Base-by-base conservation (phyloP, 108 stramenopile species). In the Pseudonitzschia delicatissima region DNA sequence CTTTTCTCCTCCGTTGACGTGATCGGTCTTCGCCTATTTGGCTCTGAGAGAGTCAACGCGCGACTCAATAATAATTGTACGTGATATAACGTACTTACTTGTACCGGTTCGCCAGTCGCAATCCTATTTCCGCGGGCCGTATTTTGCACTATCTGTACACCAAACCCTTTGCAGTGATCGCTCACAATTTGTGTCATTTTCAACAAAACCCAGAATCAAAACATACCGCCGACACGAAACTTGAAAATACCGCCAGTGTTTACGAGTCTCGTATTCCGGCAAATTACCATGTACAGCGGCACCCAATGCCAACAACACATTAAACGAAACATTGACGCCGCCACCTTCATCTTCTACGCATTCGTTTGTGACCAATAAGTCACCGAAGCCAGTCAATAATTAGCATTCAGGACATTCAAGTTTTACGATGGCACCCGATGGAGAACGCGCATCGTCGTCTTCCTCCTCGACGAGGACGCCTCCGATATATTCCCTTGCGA, bases 191-290 rank as follows among this genome's bases (percentile, higher is more conserved):
- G 15, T 15, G 15, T 0, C 40, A 39, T 49, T 9, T 49, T 17
- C n/a, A 49, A 17, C 0, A 49, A 49, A 49, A 20, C n/a, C n/a
- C 48, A 49, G n/a, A 49, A 49, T 49, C 48, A 49, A 49, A 49
- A 49, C 48, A 49, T 49, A 49, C 48, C 48, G 21, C 48, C 48
- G 48, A 49, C 48, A 23, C 48, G 48, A 49, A 11, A 39, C 11
- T 39, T 8, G 37, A 11, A 39, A 39, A 39, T 6, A 39, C 37
- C 11, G 6, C 37, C 6, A 39, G 37, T n/a, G n/a, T n/a, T n/a
- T n/a, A 39, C 37, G 11, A 39, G 37, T 39, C 37, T n/a, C n/a
- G n/a, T n/a, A n/a, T n/a, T n/a, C n/a, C n/a, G n/a, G n/a, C n/a
- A n/a, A n/a, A n/a, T n/a, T n/a, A n/a, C n/a, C n/a, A n/a, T n/a